Percentiles rank a stretch among this genome's conserved stretches.
phyloP scores from a whole-genome alignment of 805 yeast species.

The Kluyveromyces wickerhamii region DNA sequence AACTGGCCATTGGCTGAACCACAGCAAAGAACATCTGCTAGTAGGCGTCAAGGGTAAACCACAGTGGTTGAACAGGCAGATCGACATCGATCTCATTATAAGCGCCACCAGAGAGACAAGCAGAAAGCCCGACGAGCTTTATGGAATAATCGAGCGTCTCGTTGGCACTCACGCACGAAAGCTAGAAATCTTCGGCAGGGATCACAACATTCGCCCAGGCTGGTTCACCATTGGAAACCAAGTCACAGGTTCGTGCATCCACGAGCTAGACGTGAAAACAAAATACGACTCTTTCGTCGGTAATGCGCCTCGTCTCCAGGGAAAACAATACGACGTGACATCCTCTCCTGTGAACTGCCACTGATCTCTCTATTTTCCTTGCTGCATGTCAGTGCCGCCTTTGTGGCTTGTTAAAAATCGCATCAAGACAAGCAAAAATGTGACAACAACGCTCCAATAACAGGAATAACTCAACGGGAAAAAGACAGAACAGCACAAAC shows the following conservation, averaged over 20 bases:
- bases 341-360: too few relatives aligned
- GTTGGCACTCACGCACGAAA: constrained; percentile 74
- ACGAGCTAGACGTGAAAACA: constrained; percentile 47
- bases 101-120: constrained; percentile 83
- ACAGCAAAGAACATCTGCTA: constrained; percentile 82
- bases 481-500: too few relatives aligned
- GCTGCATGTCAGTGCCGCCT: too few relatives aligned
- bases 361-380: too few relatives aligned
- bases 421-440: too few relatives aligned
- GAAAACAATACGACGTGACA: too few relatives aligned
- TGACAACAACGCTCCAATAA: too few relatives aligned
- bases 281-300: constrained; percentile 29
- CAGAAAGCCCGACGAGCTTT: constrained; percentile 86
- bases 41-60: constrained; percentile 83
- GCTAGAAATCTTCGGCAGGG: constrained; percentile 83
- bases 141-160: constrained; percentile 75
- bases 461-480: too few relatives aligned
- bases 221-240: constrained; percentile 90
- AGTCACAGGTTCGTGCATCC: constrained; percentile 48
- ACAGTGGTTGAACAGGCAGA: constrained; percentile 52
- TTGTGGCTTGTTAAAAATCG: too few relatives aligned
- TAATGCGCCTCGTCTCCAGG: too few relatives aligned
- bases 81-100: constrained; percentile 73
- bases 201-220: constrained; percentile 78
- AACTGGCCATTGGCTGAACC: constrained; percentile 96